A percentile compares a stretch with the other conserved stretches of the same genome.
Evolutionary conservation across 345 rosid species (phyloP).

Genomic region (Camelina hispida): DNA sequence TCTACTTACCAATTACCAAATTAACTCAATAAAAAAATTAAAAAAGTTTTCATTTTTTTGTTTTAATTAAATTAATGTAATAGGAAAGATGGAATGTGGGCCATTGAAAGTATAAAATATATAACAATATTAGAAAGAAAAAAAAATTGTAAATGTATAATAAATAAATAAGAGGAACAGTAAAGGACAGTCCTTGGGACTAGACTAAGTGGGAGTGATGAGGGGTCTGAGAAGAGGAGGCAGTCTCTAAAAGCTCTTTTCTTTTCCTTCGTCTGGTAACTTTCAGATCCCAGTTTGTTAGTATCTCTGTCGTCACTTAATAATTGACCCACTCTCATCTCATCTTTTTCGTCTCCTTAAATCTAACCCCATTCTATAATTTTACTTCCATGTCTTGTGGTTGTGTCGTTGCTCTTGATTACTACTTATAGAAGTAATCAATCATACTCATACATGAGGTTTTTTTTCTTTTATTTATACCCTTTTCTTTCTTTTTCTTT

Average conservation of each 20-base stretch:
- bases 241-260: conserved; percentile 46
- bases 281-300: conserved; percentile 46
- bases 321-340: conserved; percentile 35
- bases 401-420: conserved; percentile 37
- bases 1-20: not conserved
- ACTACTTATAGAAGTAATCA: conserved; percentile 40
- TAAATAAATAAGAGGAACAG: conserved; percentile 31
- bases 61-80: too few species aligned
- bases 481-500: not conserved
- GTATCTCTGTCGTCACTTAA: conserved; percentile 43
- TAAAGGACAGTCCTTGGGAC: conserved; percentile 50
- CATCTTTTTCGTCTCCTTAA: conserved; percentile 45
- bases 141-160: not conserved
- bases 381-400: conserved; percentile 31
- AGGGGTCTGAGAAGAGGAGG: conserved; percentile 43
- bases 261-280: conserved; percentile 46
- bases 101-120: not conserved
- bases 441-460: conserved; percentile 10
- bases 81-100: not conserved
- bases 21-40: not conserved
- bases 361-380: conserved; percentile 39
- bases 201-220: conserved; percentile 47
- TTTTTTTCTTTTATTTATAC: not conserved
- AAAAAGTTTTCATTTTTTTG: not conserved
- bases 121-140: not conserved